Evolutionary conservation across 2,329 filamentous ascomycete genomes (phyloP).

Genomic region (Paecilomyces variotii): DNA sequence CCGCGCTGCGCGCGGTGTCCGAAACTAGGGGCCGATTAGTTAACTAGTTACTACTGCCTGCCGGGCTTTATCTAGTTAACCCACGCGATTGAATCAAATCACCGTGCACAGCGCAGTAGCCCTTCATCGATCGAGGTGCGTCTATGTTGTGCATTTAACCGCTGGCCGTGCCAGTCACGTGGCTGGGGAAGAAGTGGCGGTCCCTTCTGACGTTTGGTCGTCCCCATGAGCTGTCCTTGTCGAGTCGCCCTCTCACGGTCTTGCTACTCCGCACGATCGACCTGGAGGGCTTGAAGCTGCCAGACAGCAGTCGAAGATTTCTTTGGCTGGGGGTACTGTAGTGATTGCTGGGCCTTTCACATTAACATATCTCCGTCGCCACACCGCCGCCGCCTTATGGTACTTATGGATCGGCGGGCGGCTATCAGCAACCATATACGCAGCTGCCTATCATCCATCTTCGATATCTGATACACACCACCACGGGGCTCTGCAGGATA

Average conservation of each 20-base stretch:
- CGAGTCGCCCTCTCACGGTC: too few species aligned
- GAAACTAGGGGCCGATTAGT: not conserved
- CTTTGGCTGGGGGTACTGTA: not conserved
- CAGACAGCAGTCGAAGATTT: not conserved
- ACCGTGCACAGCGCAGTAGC: not conserved
- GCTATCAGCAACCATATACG: constrained; percentile 1
- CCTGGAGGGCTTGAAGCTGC: not conserved
- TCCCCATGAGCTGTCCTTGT: not conserved
- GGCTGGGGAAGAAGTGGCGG: not conserved
- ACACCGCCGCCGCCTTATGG: not conserved
- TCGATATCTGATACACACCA: not conserved
- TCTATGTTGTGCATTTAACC: not conserved
- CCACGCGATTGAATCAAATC: not conserved
- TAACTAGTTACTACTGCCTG: not conserved
- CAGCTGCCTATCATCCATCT: not conserved
- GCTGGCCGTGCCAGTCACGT: not conserved
- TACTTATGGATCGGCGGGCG: not conserved
- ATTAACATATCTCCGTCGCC: not conserved
- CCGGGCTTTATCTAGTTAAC: not conserved
- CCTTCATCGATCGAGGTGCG: not conserved
- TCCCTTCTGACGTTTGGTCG: not conserved
- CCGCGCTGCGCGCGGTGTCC: too few species aligned
- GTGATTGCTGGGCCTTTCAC: not conserved
- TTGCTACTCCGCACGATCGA: not conserved
- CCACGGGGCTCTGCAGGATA: not conserved